A percentile compares a stretch with the other conserved stretches of the same genome.
Evolutionary conservation across 345 rosid species (phyloP).

Genomic region (Raphanus sativus): DNA sequence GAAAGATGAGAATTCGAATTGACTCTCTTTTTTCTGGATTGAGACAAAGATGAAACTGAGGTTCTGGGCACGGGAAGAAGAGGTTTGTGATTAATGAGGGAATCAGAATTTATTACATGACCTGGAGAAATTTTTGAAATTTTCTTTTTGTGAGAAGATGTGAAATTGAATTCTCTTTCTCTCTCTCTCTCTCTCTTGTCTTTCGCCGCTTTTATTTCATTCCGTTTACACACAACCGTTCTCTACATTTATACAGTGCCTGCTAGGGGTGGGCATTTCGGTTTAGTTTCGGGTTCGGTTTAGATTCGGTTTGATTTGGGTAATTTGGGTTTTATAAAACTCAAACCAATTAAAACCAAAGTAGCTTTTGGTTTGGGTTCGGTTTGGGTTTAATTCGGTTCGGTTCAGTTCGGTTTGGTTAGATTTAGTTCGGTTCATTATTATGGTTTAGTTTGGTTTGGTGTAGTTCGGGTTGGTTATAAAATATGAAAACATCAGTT

Average conservation of each 20-base stretch:
- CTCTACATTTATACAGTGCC: constrained; percentile 36
- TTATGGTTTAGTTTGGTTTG: too few species aligned
- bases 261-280: too few species aligned
- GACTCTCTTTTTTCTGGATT: constrained; percentile 13
- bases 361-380: too few species aligned
- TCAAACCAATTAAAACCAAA: too few species aligned
- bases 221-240: constrained; percentile 29
- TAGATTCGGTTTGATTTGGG: too few species aligned
- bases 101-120: constrained; percentile 27
- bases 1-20: constrained; percentile 23
- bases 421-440: too few species aligned
- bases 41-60: constrained; percentile 20
- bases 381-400: too few species aligned
- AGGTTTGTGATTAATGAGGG: constrained; percentile 40
- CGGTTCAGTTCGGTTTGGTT: too few species aligned
- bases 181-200: constrained; percentile 18
- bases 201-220: constrained; percentile 3
- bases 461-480: too few species aligned
- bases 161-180: constrained; percentile 23
- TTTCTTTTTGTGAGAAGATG: constrained; percentile 22
- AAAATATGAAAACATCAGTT: too few species aligned
- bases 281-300: too few species aligned
- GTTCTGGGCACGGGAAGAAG: constrained; percentile 47
- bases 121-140: constrained; percentile 32
- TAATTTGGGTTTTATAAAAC: too few species aligned